Evolutionary conservation across 345 rosid species (phyloP).

Genomic region (Eucalyptus pumila): DNA sequence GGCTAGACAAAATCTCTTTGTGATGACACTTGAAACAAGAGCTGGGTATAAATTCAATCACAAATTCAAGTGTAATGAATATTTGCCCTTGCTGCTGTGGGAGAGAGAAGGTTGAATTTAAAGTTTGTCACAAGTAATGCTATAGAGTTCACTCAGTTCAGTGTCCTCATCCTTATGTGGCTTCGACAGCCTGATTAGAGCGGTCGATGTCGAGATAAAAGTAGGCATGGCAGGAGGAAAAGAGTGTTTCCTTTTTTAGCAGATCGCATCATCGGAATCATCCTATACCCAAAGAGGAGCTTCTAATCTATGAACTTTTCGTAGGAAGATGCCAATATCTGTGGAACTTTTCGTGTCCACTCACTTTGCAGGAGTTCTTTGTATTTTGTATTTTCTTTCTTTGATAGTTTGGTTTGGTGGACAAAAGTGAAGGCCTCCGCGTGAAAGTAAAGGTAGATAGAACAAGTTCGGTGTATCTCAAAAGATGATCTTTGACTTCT

Average conservation of each 20-base stretch:
- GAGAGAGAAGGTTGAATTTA: background rate
- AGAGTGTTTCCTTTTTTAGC: background rate
- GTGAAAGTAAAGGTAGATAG: background rate
- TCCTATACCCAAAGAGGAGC: background rate
- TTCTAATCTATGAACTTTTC: background rate
- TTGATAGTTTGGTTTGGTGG: background rate
- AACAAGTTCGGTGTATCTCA: background rate
- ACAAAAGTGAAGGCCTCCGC: background rate
- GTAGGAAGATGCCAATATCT: background rate
- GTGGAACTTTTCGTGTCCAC: background rate
- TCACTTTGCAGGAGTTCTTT: background rate
- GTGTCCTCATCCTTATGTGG: background rate
- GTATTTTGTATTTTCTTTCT: background rate
- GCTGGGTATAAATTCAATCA: background rate
- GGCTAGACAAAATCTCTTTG: background rate
- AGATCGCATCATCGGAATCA: background rate
- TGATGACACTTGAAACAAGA: background rate
- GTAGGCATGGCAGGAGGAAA: background rate
- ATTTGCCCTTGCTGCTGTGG: background rate
- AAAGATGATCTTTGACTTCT: background rate
- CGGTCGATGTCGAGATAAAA: background rate
- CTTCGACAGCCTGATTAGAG: background rate
- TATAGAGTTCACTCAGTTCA: background rate
- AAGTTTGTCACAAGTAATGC: background rate
- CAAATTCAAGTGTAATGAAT: background rate